Base-by-base conservation (phyloP, 176 grass and related monocot genomes). In the Dendrocalamus sinicus region DNA sequence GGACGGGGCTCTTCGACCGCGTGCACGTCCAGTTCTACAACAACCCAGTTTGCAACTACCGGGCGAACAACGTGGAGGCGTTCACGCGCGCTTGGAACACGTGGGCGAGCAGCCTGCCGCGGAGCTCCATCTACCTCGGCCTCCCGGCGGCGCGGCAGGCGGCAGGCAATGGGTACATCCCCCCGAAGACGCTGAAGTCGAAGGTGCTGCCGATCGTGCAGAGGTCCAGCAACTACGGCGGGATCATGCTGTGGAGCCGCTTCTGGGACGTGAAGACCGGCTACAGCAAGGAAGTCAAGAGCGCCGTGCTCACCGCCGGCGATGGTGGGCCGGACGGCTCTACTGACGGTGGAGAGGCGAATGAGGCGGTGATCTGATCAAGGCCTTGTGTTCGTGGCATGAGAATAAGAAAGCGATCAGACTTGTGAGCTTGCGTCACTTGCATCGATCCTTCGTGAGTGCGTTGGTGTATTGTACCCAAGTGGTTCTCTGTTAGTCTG, bases 21-120 rank as follows among this genome's bases (percentile, higher is more conserved):
- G 79, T 81, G 0, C 35, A 57, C 35, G 79, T 70, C 66, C 79
- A 81, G 79, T 81, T 70, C 66, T 81, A 81, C 50, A 81, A 81
- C 64, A 81, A 81, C 48, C 79, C 48, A 1, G 12, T 1, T 0
- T 78, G 76, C 76, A 62, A 23, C 57, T 78, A 78, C 76, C 9
- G 8, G 13, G 40, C 76, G 12, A 3, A 26, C 47, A 81, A 81
- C 79, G 64, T 55, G 30, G 19, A 28, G 2, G 64, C 12, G 12
- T 81, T 81, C 63, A 53, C 50, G 0, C 6, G 11, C 0, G 64
- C 48, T 1, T 81, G 79, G 64, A 23, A 4, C 4, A 40, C 23
- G 47, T 81, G 79, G 79, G 23, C 48, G 47, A 17, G 30, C 7
- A 54, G 47, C 47, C 63, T 81, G 32, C 64, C 47, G 20, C 20